Evolutionary conservation across 495 filamentous ascomycete genomes (phyloP).

Genomic region (Aspergillus sparsus): DNA sequence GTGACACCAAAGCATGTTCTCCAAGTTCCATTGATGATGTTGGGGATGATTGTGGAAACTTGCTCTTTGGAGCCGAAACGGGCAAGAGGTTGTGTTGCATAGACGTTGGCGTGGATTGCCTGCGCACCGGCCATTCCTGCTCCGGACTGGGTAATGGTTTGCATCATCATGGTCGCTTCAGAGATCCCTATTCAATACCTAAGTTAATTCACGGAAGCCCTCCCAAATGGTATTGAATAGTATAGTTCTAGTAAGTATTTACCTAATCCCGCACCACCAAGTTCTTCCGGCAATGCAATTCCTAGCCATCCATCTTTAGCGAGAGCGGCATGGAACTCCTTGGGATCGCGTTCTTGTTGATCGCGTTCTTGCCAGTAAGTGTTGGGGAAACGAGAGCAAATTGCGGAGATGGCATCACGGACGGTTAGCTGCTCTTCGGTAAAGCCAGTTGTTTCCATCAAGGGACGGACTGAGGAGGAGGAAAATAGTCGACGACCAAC

Average conservation of each 20-base stretch:
- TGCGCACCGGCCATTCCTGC: constrained; percentile 80
- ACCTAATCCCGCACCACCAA: constrained; percentile 73
- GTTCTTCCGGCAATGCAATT: constrained; percentile 70
- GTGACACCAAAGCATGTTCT: constrained; percentile 73
- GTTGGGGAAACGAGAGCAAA: constrained; percentile 64
- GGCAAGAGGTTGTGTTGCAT: constrained; percentile 74
- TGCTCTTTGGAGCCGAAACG: constrained; percentile 67
- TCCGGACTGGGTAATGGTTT: constrained; percentile 75
- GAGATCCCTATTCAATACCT: constrained; percentile 52
- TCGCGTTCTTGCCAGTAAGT: constrained; percentile 73
- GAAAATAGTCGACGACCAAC: constrained; percentile 29
- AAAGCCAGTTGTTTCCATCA: constrained; percentile 76
- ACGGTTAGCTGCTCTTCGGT: constrained; percentile 70
- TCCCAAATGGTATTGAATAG: too few species aligned
- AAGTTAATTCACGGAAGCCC: constrained; percentile 39
- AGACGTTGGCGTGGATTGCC: constrained; percentile 74
- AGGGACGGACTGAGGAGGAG: constrained; percentile 29
- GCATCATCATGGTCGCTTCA: constrained; percentile 84
- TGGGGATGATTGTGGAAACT: constrained; percentile 60
- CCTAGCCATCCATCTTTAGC: constrained; percentile 84
- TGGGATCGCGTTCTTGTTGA: constrained; percentile 65
- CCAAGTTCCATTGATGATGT: constrained; percentile 67
- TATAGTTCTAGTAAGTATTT: constrained; percentile 48
- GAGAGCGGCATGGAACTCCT: constrained; percentile 71
- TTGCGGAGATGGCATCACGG: constrained; percentile 65